Percentiles rank a stretch among this genome's conserved stretches.
Evolutionary conservation across 2,329 filamentous ascomycete genomes (phyloP).

Genomic region (Pseudofabraea citricarpa): DNA sequence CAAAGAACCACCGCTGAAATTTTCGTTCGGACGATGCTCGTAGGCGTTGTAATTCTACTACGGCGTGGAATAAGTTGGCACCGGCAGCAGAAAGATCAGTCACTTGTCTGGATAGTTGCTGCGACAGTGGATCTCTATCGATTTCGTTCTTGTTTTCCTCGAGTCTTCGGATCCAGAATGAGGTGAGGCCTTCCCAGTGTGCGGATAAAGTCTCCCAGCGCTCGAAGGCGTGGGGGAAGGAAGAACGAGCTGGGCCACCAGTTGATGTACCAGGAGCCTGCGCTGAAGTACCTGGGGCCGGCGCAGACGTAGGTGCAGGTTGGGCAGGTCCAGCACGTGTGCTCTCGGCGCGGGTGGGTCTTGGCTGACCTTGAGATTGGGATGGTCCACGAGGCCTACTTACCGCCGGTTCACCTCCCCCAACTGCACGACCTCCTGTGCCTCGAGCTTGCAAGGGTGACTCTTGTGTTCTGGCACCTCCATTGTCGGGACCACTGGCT

Average conservation of each 20-base stretch:
- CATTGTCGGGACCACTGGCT: slow-evolving; percentile 9
- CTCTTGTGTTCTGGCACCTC: slow-evolving; percentile 8
- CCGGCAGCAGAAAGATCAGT: slow-evolving; percentile 96
- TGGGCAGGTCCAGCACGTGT: slow-evolving; percentile 13
- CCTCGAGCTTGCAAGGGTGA: slow-evolving; percentile 21
- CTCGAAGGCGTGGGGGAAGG: slow-evolving; percentile 95
- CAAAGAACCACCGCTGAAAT: slow-evolving; percentile 98
- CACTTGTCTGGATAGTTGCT: slow-evolving; percentile 88
- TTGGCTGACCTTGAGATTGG: slow-evolving; percentile 15
- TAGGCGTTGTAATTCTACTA: slow-evolving; percentile 90
- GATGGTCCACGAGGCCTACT: slow-evolving; percentile 20
- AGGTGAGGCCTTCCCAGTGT: slow-evolving; percentile 96
- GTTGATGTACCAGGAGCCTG: slow-evolving; percentile 6
- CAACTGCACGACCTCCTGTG: slow-evolving; percentile 19
- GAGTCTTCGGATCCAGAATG: slow-evolving; percentile 92
- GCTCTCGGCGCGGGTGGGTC: slow-evolving; percentile 14
- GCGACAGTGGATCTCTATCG: slow-evolving; percentile 73
- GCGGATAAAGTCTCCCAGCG: slow-evolving; percentile 95
- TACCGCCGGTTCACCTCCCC: slow-evolving; percentile 23
- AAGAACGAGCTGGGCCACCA: slow-evolving; percentile 46
- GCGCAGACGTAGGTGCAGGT: slow-evolving; percentile 1
- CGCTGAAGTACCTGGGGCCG: background rate
- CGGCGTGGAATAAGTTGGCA: slow-evolving; percentile 94
- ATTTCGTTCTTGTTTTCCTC: slow-evolving; percentile 88
- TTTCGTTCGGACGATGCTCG: slow-evolving; percentile 94